phyloP scores from a whole-genome alignment of 2,329 filamentous ascomycete genomes.

The Colletotrichum higginsianum region DNA sequence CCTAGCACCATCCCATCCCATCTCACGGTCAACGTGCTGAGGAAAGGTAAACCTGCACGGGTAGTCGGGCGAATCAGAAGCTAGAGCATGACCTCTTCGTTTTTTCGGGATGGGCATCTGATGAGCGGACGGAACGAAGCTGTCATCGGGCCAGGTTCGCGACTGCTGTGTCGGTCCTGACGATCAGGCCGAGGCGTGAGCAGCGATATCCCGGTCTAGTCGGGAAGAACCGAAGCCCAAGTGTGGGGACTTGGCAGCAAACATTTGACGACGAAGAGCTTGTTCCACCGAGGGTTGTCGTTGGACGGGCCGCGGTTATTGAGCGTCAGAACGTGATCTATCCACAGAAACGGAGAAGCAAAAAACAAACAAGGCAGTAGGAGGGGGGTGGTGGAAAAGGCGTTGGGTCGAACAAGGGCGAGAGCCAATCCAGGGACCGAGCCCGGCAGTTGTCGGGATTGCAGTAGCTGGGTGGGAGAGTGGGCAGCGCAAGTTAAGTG shows the following conservation, averaged over 20 bases:
- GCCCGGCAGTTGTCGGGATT: slow-evolving; percentile 31
- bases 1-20: slow-evolving; percentile 6
- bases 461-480: slow-evolving; percentile 8
- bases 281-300: not conserved
- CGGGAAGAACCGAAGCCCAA: slow-evolving; percentile 29
- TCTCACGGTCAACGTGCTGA: not conserved
- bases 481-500: slow-evolving; percentile 6
- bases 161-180: slow-evolving; percentile 27
- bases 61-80: slow-evolving; percentile 4
- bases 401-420: slow-evolving; percentile 19
- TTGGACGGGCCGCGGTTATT: not conserved
- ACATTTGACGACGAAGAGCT: not conserved
- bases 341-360: not conserved
- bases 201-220: slow-evolving; percentile 27
- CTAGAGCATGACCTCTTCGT: not conserved
- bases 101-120: slow-evolving; percentile 10
- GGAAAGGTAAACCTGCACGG: not conserved
- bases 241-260: slow-evolving; percentile 34
- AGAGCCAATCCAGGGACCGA: not conserved
- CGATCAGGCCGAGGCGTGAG: slow-evolving; percentile 35
- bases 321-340: slow-evolving; percentile 6
- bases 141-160: slow-evolving; percentile 22
- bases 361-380: slow-evolving; percentile 12
- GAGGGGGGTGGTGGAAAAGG: slow-evolving; percentile 23
- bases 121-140: slow-evolving; percentile 12